A percentile compares a stretch with the other conserved stretches of the same genome.
These are phyloP conservation scores for Kandelia obovata DNA, from an alignment of 345 rosid genomes.

Conservation along the genomic window DNA sequence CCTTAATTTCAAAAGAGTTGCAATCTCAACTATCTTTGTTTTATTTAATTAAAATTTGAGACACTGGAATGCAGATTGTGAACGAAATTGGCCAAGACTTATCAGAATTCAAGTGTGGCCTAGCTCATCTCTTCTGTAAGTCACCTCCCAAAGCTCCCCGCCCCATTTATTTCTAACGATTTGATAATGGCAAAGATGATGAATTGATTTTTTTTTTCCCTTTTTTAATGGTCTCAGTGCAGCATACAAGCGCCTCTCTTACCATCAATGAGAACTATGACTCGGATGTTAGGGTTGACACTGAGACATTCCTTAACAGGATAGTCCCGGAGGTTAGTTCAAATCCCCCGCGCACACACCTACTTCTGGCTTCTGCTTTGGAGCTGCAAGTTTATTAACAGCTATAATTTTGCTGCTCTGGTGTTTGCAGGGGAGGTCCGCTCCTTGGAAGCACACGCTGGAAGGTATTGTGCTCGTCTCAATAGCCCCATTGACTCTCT, in stretches of 20 bases:
- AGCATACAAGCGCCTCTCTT: constrained; percentile 92
- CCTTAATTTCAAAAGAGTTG: not conserved
- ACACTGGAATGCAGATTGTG: constrained; percentile 50
- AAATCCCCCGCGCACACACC: not conserved
- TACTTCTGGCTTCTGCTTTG: not conserved
- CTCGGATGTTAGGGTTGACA: constrained; percentile 88
- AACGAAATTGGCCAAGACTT: constrained; percentile 69
- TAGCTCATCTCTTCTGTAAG: constrained; percentile 86
- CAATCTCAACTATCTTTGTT: not conserved
- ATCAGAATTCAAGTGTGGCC: constrained; percentile 82
- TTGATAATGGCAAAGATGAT: not conserved
- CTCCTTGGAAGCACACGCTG: constrained; percentile 93
- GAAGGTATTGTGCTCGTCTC: constrained; percentile 54
- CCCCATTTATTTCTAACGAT: not conserved
- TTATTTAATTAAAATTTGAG: too few relatives aligned
- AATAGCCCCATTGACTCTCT: not conserved
- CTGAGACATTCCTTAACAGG: constrained; percentile 86
- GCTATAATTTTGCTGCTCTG: too few relatives aligned
- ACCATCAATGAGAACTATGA: constrained; percentile 96
- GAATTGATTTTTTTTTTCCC: not conserved
- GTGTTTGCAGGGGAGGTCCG: constrained; percentile 62
- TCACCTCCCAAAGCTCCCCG: not conserved
- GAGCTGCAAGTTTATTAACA: too few relatives aligned
- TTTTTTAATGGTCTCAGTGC: constrained; percentile 41
- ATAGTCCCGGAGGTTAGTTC: constrained; percentile 79